A percentile compares a stretch with the other conserved stretches of the same genome.
phyloP scores from a whole-genome alignment of 345 rosid genomes.

The Capsella bursapastoris region DNA sequence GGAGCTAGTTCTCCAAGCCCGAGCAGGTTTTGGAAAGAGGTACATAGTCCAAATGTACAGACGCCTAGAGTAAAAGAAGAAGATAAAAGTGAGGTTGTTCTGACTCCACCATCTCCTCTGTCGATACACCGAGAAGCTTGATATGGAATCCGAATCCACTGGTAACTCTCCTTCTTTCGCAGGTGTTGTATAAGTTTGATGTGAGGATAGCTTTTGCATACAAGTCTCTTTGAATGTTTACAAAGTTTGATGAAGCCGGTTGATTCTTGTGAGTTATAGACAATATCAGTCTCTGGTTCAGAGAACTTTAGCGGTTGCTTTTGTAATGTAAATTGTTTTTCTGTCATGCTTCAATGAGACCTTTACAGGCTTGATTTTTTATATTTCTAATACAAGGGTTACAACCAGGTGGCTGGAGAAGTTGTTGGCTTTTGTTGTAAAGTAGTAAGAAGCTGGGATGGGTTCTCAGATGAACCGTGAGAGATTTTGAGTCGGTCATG shows the following conservation, averaged over 20 bases:
- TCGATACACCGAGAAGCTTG: slow-evolving; percentile 57
- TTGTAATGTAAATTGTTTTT: slow-evolving; percentile 22
- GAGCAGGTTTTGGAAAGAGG: slow-evolving; percentile 50
- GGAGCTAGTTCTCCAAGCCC: slow-evolving; percentile 55
- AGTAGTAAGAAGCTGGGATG: background rate
- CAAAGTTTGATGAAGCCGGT: slow-evolving; percentile 16
- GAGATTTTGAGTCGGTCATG: background rate
- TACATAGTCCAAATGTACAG: background rate
- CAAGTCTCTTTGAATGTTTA: slow-evolving; percentile 22
- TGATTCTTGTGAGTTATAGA: slow-evolving; percentile 4
- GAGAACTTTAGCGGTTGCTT: background rate
- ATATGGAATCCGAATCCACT: slow-evolving; percentile 10
- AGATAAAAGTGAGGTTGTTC: slow-evolving; percentile 56
- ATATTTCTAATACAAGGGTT: background rate
- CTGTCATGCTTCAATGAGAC: background rate
- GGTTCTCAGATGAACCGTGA: background rate
- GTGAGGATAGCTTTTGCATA: slow-evolving; percentile 18
- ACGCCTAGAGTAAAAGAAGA: slow-evolving; percentile 50
- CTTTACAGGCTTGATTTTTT: slow-evolving; percentile 23
- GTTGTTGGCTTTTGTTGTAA: background rate
- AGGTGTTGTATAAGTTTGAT: slow-evolving; percentile 3
- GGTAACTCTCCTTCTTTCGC: slow-evolving; percentile 5
- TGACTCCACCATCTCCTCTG: slow-evolving; percentile 72
- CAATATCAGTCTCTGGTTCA: slow-evolving; percentile 14
- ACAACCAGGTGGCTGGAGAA: background rate